Conservation (phyloP, 805 yeast genomes). For the Saccharomycopsis microspora region DNA sequence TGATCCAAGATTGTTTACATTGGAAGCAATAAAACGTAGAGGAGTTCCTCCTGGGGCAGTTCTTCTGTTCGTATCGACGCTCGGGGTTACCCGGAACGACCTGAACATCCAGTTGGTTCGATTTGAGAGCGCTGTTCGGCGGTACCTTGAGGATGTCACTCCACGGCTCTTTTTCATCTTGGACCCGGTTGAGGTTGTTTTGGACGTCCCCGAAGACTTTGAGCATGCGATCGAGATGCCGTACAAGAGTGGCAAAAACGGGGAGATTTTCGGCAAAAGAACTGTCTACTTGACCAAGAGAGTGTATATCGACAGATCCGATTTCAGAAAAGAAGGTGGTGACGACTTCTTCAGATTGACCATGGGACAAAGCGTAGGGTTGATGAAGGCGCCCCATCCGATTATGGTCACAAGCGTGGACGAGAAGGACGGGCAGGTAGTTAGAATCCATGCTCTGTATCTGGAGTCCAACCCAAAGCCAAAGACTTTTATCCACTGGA, state of each 20-base stretch:
- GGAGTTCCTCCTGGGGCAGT: constrained; percentile 99
- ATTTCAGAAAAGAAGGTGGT: constrained; percentile 54
- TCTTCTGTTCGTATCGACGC: constrained; percentile 80
- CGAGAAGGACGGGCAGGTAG: constrained; percentile 45
- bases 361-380: constrained; percentile 90
- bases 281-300: constrained; percentile 64
- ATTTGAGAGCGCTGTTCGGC: constrained; percentile 83
- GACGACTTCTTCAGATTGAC: constrained; percentile 86
- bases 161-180: constrained; percentile 92
- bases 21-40: constrained; percentile 90
- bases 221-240: constrained; percentile 68
- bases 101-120: constrained; percentile 84
- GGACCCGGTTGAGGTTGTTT: constrained; percentile 73
- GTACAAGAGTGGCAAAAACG: constrained; percentile 71
- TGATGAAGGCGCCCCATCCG: constrained; percentile 81
- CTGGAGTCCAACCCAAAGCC: constrained; percentile 54
- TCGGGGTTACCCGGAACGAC: constrained; percentile 93
- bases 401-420: constrained; percentile 63
- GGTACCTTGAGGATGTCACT: constrained; percentile 77
- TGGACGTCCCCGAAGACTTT: constrained; percentile 70
- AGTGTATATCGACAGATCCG: constrained; percentile 79
- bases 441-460: constrained; percentile 67
- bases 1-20: constrained; percentile 91
- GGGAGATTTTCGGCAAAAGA: constrained; percentile 59
- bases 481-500: constrained; percentile 96